Conservation (phyloP, 2,329 filamentous ascomycete species). For the Cercospora nicotianae region DNA sequence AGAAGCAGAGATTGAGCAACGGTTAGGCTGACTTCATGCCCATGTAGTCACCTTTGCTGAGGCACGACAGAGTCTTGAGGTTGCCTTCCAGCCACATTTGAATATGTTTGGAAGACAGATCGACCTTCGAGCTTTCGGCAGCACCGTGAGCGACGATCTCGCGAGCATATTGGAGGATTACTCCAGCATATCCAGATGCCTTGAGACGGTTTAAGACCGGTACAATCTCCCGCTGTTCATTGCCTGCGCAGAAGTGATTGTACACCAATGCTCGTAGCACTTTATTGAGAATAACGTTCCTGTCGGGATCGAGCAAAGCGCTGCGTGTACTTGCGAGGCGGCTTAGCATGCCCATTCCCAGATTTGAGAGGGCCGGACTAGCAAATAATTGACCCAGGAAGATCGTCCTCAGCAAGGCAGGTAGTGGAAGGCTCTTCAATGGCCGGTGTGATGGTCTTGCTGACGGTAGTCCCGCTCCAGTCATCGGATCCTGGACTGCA, state of each 20-base stretch:
- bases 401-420: slow-evolving; percentile 32
- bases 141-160: slow-evolving; percentile 42
- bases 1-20: background rate
- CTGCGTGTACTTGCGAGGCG: slow-evolving; percentile 47
- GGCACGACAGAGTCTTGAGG: slow-evolving; percentile 54
- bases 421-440: slow-evolving; percentile 7
- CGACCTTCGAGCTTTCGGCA: slow-evolving; percentile 48
- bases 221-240: slow-evolving; percentile 50
- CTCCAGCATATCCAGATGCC: slow-evolving; percentile 53
- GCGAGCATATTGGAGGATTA: slow-evolving; percentile 56
- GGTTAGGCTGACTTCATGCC: slow-evolving; percentile 48
- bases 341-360: slow-evolving; percentile 37
- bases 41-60: slow-evolving; percentile 53
- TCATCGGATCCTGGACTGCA: background rate
- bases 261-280: slow-evolving; percentile 53
- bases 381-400: slow-evolving; percentile 38
- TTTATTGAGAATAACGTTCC: slow-evolving; percentile 48
- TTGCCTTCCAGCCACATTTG: slow-evolving; percentile 56
- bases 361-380: slow-evolving; percentile 35
- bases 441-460: background rate
- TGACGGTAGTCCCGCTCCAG: background rate
- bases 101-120: slow-evolving; percentile 17
- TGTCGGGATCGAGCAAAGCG: slow-evolving; percentile 50
- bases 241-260: slow-evolving; percentile 59
- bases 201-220: slow-evolving; percentile 50